These are phyloP conservation scores for Lyophyllum atratum DNA, from an alignment of 768 basidiomycete genomes.

Conservation along the genomic window DNA sequence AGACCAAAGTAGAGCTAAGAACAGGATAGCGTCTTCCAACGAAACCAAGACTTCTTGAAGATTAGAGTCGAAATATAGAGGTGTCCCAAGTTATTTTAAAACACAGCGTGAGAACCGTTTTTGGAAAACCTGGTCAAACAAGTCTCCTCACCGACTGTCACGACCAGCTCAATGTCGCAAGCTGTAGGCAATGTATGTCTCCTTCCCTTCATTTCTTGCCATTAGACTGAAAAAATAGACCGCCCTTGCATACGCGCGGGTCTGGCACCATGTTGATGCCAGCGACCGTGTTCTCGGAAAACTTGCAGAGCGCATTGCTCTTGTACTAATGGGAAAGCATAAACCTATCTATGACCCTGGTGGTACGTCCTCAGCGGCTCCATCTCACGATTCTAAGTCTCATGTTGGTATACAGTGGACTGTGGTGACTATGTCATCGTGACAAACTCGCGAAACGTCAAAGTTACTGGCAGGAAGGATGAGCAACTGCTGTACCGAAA, in stretches of 20 bases:
- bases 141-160: background rate
- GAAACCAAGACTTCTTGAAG: background rate
- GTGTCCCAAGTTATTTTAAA: background rate
- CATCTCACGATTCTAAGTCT: background rate
- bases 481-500: slow-evolving; percentile 86
- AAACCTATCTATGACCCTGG: slow-evolving; percentile 96
- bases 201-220: background rate
- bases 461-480: slow-evolving; percentile 87
- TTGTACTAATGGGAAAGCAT: slow-evolving; percentile 98
- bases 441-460: slow-evolving; percentile 81
- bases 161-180: slow-evolving; percentile 63
- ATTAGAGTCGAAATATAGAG: background rate
- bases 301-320: slow-evolving; percentile 90
- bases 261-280: slow-evolving; percentile 96
- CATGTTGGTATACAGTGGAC: slow-evolving; percentile 61
- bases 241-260: slow-evolving; percentile 90
- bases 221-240: slow-evolving; percentile 54
- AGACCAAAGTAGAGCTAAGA: background rate
- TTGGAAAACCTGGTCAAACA: background rate
- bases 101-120: slow-evolving; percentile 8
- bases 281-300: slow-evolving; percentile 91
- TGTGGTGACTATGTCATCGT: slow-evolving; percentile 98
- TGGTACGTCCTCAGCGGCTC: slow-evolving; percentile 47
- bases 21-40: background rate
- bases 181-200: slow-evolving; percentile 75